Percentiles rank a stretch among this genome's conserved stretches.
phyloP scores from a whole-genome alignment of 768 basidiomycete genomes.

The Pulveroboletus ravenelii region DNA sequence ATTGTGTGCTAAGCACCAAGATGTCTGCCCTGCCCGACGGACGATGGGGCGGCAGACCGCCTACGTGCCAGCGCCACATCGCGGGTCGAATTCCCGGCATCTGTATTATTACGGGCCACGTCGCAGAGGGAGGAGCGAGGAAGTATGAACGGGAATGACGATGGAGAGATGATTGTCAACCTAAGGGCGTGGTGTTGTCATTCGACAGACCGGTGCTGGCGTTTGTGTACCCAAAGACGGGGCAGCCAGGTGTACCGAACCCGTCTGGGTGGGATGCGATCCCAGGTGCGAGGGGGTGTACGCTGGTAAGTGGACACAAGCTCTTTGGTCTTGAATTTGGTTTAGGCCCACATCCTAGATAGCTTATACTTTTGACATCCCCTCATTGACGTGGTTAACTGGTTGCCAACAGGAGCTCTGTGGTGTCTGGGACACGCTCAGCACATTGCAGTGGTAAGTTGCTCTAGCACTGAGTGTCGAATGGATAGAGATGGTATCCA shows the following conservation, averaged over 20 bases:
- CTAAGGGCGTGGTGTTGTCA: slow-evolving; percentile 5
- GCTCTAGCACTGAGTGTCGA: no score
- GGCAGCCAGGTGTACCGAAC: slow-evolving; percentile 11
- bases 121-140: not conserved
- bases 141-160: not conserved
- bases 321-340: not conserved
- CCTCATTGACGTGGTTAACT: not conserved
- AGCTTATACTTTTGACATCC: no score
- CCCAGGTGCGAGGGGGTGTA: slow-evolving; percentile 21
- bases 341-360: not conserved
- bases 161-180: slow-evolving; percentile 1
- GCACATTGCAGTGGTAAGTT: not conserved
- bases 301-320: slow-evolving; percentile 11
- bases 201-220: slow-evolving; percentile 17
- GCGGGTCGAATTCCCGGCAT: slow-evolving; percentile 1
- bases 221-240: slow-evolving; percentile 23
- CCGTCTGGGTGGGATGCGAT: slow-evolving; percentile 20
- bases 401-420: slow-evolving; percentile 16
- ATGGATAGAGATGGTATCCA: not conserved
- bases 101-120: slow-evolving; percentile 8
- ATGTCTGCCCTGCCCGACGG: no score
- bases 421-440: slow-evolving; percentile 10
- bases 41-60: slow-evolving; percentile 15
- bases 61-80: not conserved
- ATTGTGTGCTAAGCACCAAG: no score